Evolutionary conservation across 1,284 basidiomycete genomes (phyloP), one percentile per base, ranked within the genome.

Genomic region (Moniliophthora roreri): DNA sequence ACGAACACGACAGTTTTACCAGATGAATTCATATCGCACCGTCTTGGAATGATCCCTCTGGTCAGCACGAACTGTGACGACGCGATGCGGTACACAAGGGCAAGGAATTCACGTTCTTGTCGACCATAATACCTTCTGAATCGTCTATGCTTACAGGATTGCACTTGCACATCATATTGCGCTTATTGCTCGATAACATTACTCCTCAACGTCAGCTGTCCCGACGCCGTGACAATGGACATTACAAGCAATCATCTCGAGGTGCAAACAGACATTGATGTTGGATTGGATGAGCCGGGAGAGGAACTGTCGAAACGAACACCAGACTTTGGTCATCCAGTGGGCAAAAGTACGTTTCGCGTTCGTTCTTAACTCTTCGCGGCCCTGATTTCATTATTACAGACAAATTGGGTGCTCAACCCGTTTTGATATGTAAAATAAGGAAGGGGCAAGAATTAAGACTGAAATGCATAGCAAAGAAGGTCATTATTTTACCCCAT

Each of bases 21-120:
- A 1, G 97, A 99, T 72, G 97, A 99, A 74, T 97, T 97, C 75
- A 88, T 99, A 57, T 93, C 95, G 0, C 97, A 99, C 70, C 84
- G 97, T 41, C 77, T 99, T 21, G 97, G 97, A 20, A 89, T 98
- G 84, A 81, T 99, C 20, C 97, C 97, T 6, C 76, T 99, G 18
- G 78, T 91, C 45, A 96, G 93, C 68, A 77, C 82, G 41, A 88
- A 87, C 58, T 95, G 91, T 59, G 90, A 91, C 52, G 88, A 93
- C 64, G 89, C 86, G 15, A 86, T 95, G 66, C 84, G 91, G 58
- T 93, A 90, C 62, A 89, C 86, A 51, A 77, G 89, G 68, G 92
- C 89, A 60, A 52, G 83, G 42, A 41, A 46, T 8, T 26, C 38
- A 50, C 23, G 46, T 40, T 34, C 34, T 34, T 37, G 34, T 40